These are phyloP conservation scores for Clonostachys solani DNA, from an alignment of 2,329 filamentous ascomycete species.

Conservation along the genomic window DNA sequence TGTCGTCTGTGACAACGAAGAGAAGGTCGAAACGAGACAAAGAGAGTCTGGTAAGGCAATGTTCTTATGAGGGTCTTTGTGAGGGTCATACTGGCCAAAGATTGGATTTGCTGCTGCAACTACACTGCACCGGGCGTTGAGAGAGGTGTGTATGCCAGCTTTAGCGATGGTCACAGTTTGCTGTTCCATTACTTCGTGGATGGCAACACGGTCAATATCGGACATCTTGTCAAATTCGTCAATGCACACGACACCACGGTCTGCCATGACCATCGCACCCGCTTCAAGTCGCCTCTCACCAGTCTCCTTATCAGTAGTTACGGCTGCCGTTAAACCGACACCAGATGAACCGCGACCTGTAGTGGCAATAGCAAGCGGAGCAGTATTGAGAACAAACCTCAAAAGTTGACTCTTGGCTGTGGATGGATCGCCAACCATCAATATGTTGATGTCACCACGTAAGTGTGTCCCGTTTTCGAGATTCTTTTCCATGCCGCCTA, in stretches of 20 bases:
- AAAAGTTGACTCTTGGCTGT: constrained; percentile 98
- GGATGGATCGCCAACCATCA: constrained; percentile 98
- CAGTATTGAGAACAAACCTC: constrained; percentile 95
- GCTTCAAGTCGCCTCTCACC: constrained; percentile 92
- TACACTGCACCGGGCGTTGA: constrained; percentile 95
- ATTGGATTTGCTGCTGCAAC: constrained; percentile 96
- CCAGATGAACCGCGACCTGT: constrained; percentile 96
- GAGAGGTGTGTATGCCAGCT: constrained; percentile 93
- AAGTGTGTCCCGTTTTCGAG: constrained; percentile 96
- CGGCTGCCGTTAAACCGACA: constrained; percentile 94
- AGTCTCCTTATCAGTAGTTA: constrained; percentile 95
- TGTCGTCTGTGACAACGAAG: constrained; percentile 97
- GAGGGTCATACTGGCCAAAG: constrained; percentile 96
- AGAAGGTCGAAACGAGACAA: constrained; percentile 97
- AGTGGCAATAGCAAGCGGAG: constrained; percentile 92
- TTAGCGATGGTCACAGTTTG: constrained; percentile 99
- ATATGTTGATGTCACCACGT: constrained; percentile 96
- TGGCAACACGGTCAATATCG: constrained; percentile 93
- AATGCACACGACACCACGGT: constrained; percentile 96
- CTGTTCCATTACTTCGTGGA: constrained; percentile 99
- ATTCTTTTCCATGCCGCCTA: constrained; percentile 98
- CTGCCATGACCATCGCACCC: constrained; percentile 97
- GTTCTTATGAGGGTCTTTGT: constrained; percentile 98
- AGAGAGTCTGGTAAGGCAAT: constrained; percentile 96
- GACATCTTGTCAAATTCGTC: constrained; percentile 99